Evolutionary conservation across 2,329 filamentous ascomycete genomes (phyloP).

Genomic region (Pseudonectria buxi): DNA sequence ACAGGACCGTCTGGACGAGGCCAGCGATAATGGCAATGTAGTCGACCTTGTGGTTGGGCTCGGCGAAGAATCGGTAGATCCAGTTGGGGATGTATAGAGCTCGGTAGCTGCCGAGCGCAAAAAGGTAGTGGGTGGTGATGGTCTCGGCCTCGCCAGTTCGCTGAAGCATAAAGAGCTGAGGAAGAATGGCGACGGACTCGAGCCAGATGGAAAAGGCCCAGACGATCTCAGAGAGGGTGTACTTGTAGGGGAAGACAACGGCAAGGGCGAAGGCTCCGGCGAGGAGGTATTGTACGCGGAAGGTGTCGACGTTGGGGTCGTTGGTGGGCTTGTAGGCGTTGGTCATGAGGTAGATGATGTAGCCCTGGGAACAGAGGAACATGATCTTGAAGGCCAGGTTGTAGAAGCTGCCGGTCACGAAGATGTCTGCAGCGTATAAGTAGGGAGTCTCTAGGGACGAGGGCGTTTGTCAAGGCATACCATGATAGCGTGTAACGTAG

Average conservation of each 20-base stretch:
- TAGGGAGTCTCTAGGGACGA: too few relatives aligned
- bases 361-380: conserved; percentile 83
- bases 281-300: conserved; percentile 91
- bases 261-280: conserved; percentile 73
- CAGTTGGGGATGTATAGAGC: conserved; percentile 98
- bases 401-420: conserved; percentile 78
- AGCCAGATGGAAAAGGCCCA: conserved; percentile 99
- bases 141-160: conserved; percentile 96
- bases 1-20: conserved; percentile 86
- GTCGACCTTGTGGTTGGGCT: conserved; percentile 66
- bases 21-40: conserved; percentile 85
- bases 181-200: conserved; percentile 91
- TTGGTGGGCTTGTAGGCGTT: conserved; percentile 96
- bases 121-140: conserved; percentile 98
- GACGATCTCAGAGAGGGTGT: conserved; percentile 75
- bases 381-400: conserved; percentile 94
- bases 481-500: conserved; percentile 88
- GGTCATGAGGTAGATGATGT: conserved; percentile 97
- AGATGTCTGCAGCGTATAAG: conserved; percentile 56
- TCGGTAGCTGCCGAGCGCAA: conserved; percentile 84
- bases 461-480: too few relatives aligned
- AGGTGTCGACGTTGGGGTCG: conserved; percentile 94
- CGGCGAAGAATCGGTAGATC: conserved; percentile 82
- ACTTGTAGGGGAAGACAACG: conserved; percentile 78
- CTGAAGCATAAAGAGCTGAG: conserved; percentile 97